phyloP scores from a whole-genome alignment of 1,139 yeast species.

The Ogataea hybrid region DNA sequence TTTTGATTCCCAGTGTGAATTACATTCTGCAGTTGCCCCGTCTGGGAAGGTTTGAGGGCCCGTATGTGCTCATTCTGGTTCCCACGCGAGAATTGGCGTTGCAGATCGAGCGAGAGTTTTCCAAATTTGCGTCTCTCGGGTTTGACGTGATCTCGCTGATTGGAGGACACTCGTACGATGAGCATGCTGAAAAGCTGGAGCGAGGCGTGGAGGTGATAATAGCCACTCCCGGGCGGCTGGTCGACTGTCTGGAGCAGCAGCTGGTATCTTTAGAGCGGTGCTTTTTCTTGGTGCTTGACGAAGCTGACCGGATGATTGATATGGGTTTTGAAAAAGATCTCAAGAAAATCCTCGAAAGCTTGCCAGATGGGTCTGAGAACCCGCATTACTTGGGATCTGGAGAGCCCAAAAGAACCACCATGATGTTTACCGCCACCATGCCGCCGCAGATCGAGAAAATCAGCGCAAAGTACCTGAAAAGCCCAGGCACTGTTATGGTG shows the following conservation, averaged over 20 bases:
- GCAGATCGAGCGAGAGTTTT: conserved; percentile 71
- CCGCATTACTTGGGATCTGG: conserved; percentile 25
- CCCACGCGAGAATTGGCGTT: conserved; percentile 95
- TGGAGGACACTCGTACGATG: conserved; percentile 88
- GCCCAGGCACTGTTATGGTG: conserved; percentile 64
- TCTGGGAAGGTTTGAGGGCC: conserved; percentile 51
- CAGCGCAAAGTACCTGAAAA: conserved; percentile 55
- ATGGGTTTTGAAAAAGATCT: conserved; percentile 90
- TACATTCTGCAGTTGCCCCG: conserved; percentile 48
- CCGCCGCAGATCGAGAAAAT: conserved; percentile 69
- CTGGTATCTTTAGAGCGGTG: conserved; percentile 61
- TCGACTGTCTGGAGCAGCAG: conserved; percentile 74
- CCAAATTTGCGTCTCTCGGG: conserved; percentile 47
- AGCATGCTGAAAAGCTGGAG: conserved; percentile 57
- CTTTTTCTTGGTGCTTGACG: conserved; percentile 76
- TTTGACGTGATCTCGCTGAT: conserved; percentile 60
- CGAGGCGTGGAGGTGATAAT: conserved; percentile 79
- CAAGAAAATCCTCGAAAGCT: conserved; percentile 49
- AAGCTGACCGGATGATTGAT: conserved; percentile 94
- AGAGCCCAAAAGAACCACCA: conserved; percentile 49
- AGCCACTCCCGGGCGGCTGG: conserved; percentile 90
- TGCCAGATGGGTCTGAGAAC: conserved; percentile 37
- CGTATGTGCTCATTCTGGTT: conserved; percentile 67
- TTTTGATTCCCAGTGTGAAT: conserved; percentile 67
- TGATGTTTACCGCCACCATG: conserved; percentile 96